Conservation (phyloP, 2,329 filamentous ascomycete genomes). For the Xylaria hypoxylon region DNA sequence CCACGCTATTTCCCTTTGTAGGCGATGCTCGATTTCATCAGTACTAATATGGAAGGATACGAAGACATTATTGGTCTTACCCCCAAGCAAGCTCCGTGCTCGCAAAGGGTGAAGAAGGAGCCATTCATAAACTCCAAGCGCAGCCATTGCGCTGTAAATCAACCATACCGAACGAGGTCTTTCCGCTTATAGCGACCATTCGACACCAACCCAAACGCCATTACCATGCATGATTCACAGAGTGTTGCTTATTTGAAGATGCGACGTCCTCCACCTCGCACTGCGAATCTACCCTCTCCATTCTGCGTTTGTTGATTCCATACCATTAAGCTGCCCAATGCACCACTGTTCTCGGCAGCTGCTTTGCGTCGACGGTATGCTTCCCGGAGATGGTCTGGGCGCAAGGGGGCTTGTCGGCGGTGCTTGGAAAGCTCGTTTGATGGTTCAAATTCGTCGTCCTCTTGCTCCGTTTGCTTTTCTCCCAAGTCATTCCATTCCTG, state of each 20-base stretch:
- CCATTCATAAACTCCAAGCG: conserved; percentile 23
- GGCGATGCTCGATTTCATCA: neutral
- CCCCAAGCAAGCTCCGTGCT: neutral
- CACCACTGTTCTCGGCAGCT: conserved; percentile 70
- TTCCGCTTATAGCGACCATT: neutral
- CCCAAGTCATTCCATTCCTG: conserved; percentile 74
- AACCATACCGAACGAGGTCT: neutral
- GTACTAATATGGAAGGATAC: neutral
- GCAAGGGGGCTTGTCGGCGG: conserved; percentile 67
- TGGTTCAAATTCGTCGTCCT: conserved; percentile 53
- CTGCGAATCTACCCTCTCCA: conserved; percentile 70
- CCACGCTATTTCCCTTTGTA: neutral
- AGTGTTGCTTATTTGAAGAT: conserved; percentile 61
- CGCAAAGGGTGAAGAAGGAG: neutral
- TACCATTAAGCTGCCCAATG: conserved; percentile 66
- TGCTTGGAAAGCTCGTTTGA: conserved; percentile 53
- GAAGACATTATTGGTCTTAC: neutral
- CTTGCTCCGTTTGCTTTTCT: conserved; percentile 68
- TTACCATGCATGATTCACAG: conserved; percentile 9
- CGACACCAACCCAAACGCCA: conserved; percentile 27
- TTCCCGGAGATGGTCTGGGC: conserved; percentile 80
- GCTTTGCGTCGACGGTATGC: conserved; percentile 76
- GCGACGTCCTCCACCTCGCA: conserved; percentile 62
- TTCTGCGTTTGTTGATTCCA: conserved; percentile 72
- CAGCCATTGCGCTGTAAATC: conserved; percentile 1